phyloP scores from a whole-genome alignment of 805 yeast species.

The Metschnikowia chrysomelidarum region DNA sequence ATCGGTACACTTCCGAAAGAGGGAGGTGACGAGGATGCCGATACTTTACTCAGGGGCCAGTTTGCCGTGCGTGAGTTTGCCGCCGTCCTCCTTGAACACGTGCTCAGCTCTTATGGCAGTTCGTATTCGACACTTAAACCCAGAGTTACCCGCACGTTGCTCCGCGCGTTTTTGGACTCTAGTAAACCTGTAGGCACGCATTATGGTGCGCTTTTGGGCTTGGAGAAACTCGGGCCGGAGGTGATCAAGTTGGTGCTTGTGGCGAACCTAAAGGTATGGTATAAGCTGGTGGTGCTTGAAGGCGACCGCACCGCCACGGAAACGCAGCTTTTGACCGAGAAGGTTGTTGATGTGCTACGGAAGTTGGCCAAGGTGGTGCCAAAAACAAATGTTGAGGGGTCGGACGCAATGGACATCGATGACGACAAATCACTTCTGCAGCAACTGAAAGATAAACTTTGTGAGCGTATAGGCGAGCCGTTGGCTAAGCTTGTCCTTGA shows the following conservation, averaged over 20 bases:
- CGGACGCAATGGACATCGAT: conserved; percentile 35
- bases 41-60: conserved; percentile 33
- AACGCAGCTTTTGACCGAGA: conserved; percentile 43
- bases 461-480: conserved; percentile 58
- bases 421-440: conserved; percentile 30
- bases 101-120: conserved; percentile 77
- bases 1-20: conserved; percentile 57
- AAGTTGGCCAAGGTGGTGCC: conserved; percentile 38
- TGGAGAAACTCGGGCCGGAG: conserved; percentile 81
- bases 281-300: conserved; percentile 50
- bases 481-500: conserved; percentile 50
- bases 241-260: conserved; percentile 79
- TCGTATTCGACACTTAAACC: conserved; percentile 89
- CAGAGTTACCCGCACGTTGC: conserved; percentile 86
- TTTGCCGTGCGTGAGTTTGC: conserved; percentile 83
- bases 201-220: conserved; percentile 86
- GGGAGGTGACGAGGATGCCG: conserved; percentile 28
- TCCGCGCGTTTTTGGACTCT: conserved; percentile 86
- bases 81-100: conserved; percentile 73
- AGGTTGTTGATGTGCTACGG: conserved; percentile 54
- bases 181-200: conserved; percentile 84
- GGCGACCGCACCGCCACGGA: conserved; percentile 44
- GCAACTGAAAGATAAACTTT: conserved; percentile 41
- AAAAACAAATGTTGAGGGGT: conserved; percentile 16
- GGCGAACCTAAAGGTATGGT: conserved; percentile 86